phyloP scores from a whole-genome alignment of 257 asterid species.

The Plantago major region DNA sequence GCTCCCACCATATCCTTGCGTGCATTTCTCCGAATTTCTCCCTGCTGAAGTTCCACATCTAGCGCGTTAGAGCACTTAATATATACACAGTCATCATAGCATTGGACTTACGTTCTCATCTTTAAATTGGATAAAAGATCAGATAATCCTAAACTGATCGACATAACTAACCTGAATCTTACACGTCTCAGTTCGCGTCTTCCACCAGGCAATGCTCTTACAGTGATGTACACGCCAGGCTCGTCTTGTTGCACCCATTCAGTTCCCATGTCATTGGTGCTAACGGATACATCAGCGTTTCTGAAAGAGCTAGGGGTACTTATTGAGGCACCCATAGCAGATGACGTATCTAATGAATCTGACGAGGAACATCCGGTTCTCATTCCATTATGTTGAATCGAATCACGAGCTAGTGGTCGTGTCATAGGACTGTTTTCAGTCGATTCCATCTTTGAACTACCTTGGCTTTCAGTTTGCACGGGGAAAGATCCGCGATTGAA shows the following conservation, averaged over 20 bases:
- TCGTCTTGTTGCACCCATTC: conserved; percentile 69
- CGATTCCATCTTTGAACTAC: conserved; percentile 54
- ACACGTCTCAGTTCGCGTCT: conserved; percentile 59
- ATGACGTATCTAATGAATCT: conserved; percentile 51
- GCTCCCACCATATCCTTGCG: conserved; percentile 93
- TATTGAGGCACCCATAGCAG: too few relatives aligned
- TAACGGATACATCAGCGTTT: conserved; percentile 61
- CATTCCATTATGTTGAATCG: conserved; percentile 36
- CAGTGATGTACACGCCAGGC: conserved; percentile 55
- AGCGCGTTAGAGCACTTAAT: conserved; percentile 5
- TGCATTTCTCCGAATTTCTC: conserved; percentile 83
- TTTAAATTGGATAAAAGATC: too few relatives aligned
- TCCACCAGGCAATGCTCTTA: conserved; percentile 48
- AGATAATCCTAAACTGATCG: not conserved
- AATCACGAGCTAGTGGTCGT: conserved; percentile 58
- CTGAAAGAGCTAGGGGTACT: conserved; percentile 66
- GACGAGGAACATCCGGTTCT: conserved; percentile 55
- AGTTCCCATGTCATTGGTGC: conserved; percentile 51
- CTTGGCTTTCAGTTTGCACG: conserved; percentile 64
- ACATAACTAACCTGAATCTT: conserved; percentile 43
- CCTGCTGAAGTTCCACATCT: conserved; percentile 44
- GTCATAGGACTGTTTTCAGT: conserved; percentile 71
- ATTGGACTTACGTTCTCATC: too few relatives aligned
- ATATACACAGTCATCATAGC: too few relatives aligned
- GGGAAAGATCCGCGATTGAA: conserved; percentile 73